Conservation (phyloP, 345 rosid species). For the Eutrema heterophyllum region DNA sequence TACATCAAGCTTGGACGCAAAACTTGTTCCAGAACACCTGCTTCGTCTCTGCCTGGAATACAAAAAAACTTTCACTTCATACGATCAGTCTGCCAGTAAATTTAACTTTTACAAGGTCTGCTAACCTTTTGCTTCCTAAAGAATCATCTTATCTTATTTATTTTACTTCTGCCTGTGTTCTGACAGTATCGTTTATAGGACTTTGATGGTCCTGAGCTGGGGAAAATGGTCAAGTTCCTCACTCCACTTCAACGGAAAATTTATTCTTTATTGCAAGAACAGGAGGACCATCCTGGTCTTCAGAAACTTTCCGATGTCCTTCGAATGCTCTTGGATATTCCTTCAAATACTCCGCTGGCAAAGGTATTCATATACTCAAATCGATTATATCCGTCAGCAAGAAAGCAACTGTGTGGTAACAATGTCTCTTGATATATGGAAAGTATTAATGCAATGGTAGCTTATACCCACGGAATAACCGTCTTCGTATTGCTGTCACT, state of each 20-base stretch:
- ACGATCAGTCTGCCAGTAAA: slow-evolving; percentile 35
- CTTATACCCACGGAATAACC: neutral
- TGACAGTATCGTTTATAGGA: slow-evolving; percentile 42
- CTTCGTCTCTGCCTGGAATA: slow-evolving; percentile 70
- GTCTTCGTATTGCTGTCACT: neutral
- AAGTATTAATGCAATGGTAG: neutral
- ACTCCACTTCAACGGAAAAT: slow-evolving; percentile 40
- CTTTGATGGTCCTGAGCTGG: slow-evolving; percentile 62
- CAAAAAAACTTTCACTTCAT: slow-evolving; percentile 37
- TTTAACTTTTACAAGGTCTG: slow-evolving; percentile 92
- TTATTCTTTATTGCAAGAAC: slow-evolving; percentile 48
- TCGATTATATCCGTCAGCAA: neutral
- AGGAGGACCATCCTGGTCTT: slow-evolving; percentile 85
- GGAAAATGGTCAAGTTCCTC: slow-evolving; percentile 71
- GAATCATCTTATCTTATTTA: neutral
- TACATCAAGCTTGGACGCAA: slow-evolving; percentile 63
- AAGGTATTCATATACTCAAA: slow-evolving; percentile 48
- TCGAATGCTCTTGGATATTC: slow-evolving; percentile 71
- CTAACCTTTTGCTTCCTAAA: slow-evolving; percentile 3
- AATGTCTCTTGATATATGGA: neutral
- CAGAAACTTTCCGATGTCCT: slow-evolving; percentile 61
- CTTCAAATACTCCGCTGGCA: slow-evolving; percentile 68
- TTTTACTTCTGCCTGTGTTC: slow-evolving; percentile 9
- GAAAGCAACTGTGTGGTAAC: slow-evolving; percentile 3
- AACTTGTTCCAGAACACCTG: slow-evolving; percentile 78